phyloP scores from a whole-genome alignment of 129 eudicot genomes.

The Oenanthe sinensis region DNA sequence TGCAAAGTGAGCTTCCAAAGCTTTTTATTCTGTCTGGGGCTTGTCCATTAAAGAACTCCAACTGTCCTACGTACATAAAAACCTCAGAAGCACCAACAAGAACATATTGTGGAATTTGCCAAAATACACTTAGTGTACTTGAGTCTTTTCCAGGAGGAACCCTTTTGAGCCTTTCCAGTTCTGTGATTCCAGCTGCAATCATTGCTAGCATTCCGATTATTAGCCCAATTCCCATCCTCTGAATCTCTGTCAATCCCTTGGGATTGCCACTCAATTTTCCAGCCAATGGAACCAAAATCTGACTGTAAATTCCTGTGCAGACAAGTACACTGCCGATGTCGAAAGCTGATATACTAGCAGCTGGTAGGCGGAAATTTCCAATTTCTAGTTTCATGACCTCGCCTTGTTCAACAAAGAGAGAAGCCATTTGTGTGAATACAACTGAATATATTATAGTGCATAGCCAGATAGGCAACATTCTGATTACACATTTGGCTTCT shows the following conservation, averaged over 20 bases:
- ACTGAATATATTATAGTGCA: conserved; percentile 64
- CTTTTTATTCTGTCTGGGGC: conserved; percentile 40
- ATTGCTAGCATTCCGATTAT: conserved; percentile 29
- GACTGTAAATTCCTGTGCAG: conserved; percentile 5
- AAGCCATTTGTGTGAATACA: conserved; percentile 58
- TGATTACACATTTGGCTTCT: conserved; percentile 66
- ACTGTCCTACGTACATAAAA: conserved; percentile 40
- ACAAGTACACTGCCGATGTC: conserved; percentile 25
- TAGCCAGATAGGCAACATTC: conserved; percentile 66
- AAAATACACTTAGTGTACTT: conserved; percentile 31
- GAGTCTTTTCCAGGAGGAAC: neutral
- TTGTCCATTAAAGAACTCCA: conserved; percentile 42
- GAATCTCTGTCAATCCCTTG: conserved; percentile 29
- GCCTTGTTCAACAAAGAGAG: conserved; percentile 77
- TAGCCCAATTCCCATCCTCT: conserved; percentile 43
- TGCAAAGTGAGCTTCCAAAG: conserved; percentile 22
- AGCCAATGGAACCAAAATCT: conserved; percentile 1
- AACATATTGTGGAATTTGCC: conserved; percentile 43
- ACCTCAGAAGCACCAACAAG: conserved; percentile 47
- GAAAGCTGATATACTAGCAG: conserved; percentile 70
- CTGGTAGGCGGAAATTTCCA: conserved; percentile 51
- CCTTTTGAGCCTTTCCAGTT: conserved; percentile 13
- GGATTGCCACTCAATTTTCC: conserved; percentile 11
- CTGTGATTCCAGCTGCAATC: conserved; percentile 31
- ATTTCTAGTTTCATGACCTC: conserved; percentile 51